Conservation (phyloP, 208 protist genomes). For the Trypanosoma platydactyli region DNA sequence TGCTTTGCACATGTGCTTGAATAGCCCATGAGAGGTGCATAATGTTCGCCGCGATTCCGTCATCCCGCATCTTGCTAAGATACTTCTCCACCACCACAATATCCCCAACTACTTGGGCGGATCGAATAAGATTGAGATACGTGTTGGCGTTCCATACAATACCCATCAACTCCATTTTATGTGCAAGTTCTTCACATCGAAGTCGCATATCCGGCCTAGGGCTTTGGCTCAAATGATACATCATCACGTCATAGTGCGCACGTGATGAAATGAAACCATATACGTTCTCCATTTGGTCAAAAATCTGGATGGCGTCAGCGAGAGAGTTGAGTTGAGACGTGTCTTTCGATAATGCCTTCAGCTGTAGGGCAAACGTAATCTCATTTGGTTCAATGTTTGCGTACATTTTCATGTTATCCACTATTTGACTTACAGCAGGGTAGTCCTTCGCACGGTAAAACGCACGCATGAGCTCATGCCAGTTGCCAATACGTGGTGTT, state of each 20-base stretch:
- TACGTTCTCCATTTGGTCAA: conserved; percentile 92
- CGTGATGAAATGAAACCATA: conserved; percentile 86
- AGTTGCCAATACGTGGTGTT: conserved; percentile 89
- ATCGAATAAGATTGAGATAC: conserved; percentile 84
- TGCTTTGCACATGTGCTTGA: conserved; percentile 74
- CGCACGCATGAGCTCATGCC: conserved; percentile 88
- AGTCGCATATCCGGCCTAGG: conserved; percentile 79
- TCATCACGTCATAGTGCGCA: conserved; percentile 84
- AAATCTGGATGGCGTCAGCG: conserved; percentile 82
- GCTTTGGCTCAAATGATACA: conserved; percentile 82
- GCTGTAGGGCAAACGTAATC: conserved; percentile 78
- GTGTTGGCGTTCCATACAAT: conserved; percentile 84
- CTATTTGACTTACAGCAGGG: conserved; percentile 75
- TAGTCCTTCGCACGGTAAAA: conserved; percentile 87
- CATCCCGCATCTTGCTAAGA: conserved; percentile 80
- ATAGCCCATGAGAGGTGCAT: conserved; percentile 81
- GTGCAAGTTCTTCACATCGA: conserved; percentile 80
- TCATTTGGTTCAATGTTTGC: conserved; percentile 92
- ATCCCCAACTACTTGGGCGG: conserved; percentile 81
- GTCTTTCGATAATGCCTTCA: conserved; percentile 78
- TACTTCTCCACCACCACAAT: conserved; percentile 74
- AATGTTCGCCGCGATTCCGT: conserved; percentile 59
- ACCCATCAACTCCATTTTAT: conserved; percentile 91
- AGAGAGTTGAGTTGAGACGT: conserved; percentile 71
- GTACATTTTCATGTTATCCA: conserved; percentile 92